Evolutionary conservation across 768 basidiomycete species (phyloP).

Genomic region (Candolleomyces eurysporus): DNA sequence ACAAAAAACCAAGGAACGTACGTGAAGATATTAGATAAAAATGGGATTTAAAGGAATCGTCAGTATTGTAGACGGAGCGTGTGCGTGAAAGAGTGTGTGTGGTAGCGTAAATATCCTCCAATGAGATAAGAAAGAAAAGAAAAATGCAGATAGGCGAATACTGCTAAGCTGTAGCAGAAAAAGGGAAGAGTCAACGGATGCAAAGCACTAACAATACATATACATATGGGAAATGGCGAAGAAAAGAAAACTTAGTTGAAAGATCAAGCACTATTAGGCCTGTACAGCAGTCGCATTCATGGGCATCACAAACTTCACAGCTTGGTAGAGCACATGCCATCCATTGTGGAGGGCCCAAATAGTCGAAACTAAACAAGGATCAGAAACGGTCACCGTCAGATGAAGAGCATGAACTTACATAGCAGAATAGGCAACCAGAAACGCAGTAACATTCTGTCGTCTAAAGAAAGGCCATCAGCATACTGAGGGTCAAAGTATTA

Average conservation of each 20-base stretch:
- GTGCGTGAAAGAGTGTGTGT: neutral
- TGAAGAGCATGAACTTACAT: conserved; percentile 45
- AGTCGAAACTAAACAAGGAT: conserved; percentile 47
- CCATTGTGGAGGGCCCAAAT: conserved; percentile 60
- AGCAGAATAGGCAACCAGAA: conserved; percentile 88
- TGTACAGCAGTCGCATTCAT: neutral
- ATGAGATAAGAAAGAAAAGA: neutral
- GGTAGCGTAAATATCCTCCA: neutral
- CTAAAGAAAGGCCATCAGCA: neutral
- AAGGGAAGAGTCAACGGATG: neutral
- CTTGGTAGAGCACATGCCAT: conserved; percentile 48
- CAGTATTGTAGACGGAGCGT: neutral
- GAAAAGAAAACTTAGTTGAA: neutral
- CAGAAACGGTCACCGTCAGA: neutral
- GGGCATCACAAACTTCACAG: conserved; percentile 10
- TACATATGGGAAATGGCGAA: neutral
- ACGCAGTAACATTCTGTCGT: conserved; percentile 54
- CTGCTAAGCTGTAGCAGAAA: neutral
- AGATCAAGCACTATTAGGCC: neutral
- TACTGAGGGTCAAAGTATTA: neutral
- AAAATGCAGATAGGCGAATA: neutral
- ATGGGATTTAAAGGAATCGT: neutral
- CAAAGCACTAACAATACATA: neutral
- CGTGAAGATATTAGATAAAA: neutral
- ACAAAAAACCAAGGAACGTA: neutral